Base-by-base conservation (phyloP, 805 yeast genomes). In the Kazachstania kunashirensis region DNA sequence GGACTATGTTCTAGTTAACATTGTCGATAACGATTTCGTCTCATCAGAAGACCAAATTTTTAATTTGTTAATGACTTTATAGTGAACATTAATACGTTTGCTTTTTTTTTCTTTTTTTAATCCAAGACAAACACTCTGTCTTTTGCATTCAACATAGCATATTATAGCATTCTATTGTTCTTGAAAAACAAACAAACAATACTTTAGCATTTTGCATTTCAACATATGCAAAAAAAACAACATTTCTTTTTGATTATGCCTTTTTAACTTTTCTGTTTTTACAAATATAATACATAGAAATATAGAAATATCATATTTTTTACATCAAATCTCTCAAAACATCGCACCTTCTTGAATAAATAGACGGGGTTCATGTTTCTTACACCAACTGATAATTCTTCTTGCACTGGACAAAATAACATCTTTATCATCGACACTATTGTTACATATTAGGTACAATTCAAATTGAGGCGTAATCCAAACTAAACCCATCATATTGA, bases 11-110 rank as follows among this genome's bases (percentile, higher is more conserved):
- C 70, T 89, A 50, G 80, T 89, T 48, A 88, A 88, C 60, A 73
- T 89, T 51, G 96, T 89, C 40, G 94, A 88, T 63, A 89, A 89
- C 57, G 86, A 88, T 53, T 89, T 56, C 43, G 66, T 74, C 31
- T 72, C 74, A 36, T 42, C 48, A 3, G 70, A 75, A 45, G 68
- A 70, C 31, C 68, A 71, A 41, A 77, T 81, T 44, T 79, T 77
- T 56, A 48, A 60, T 9, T 59, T 79, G 41, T 70, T 81, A 29
- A 44, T 33, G 25, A 29, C 25, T 4, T 35, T 51, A 25, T 48
- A 37, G 31, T 21, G 13, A 19, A 17, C 15, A 9, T 13, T 8
- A 23, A 23, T 23, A 13, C n/a, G n/a, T n/a, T n/a, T n/a, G 8
- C 7, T 14, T 6, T 10, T n/a, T n/a, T n/a, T n/a, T n/a, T n/a